These are phyloP conservation scores for Stephanodiscus triporus DNA, from an alignment of 108 stramenopile genomes.

Conservation along the genomic window DNA sequence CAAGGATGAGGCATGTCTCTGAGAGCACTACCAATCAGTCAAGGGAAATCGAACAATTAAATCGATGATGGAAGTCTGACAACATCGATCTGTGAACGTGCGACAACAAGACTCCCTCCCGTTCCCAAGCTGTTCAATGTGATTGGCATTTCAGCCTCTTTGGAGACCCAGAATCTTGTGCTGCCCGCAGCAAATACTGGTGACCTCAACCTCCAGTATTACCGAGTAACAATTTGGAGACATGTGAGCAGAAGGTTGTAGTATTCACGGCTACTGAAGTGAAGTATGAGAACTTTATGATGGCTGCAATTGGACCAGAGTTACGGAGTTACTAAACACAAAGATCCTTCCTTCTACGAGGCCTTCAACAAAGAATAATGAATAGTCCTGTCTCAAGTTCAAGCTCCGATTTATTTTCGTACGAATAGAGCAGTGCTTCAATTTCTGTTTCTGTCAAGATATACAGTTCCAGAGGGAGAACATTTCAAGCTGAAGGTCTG, in stretches of 20 bases:
- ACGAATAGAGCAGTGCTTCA: too few species aligned
- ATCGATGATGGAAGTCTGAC: slow-evolving; percentile 23
- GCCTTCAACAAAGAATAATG: too few species aligned
- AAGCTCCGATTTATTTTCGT: too few species aligned
- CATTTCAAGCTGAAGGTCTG: too few species aligned
- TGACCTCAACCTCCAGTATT: slow-evolving; percentile 25
- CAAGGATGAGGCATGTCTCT: slow-evolving; percentile 34
- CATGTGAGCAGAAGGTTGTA: slow-evolving; percentile 32
- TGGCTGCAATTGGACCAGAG: too few species aligned
- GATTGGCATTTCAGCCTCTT: not conserved
- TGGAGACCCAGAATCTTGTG: slow-evolving; percentile 27
- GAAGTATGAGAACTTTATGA: slow-evolving; percentile 30
- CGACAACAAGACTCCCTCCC: slow-evolving; percentile 35
- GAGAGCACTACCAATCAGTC: slow-evolving; percentile 16
- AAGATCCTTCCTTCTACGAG: too few species aligned
- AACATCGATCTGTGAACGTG: slow-evolving; percentile 8
- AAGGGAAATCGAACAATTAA: slow-evolving; percentile 10
- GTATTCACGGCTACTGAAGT: slow-evolving; percentile 25
- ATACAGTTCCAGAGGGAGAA: too few species aligned
- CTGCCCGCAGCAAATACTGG: slow-evolving; percentile 40
- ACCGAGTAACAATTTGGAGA: slow-evolving; percentile 29
- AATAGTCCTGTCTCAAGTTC: too few species aligned
- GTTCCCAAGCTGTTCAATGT: slow-evolving; percentile 40
- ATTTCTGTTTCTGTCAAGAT: too few species aligned
- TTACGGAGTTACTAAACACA: too few species aligned